phyloP scores from a whole-genome alignment of 495 filamentous ascomycete genomes.

The Rhypophila decipiens region DNA sequence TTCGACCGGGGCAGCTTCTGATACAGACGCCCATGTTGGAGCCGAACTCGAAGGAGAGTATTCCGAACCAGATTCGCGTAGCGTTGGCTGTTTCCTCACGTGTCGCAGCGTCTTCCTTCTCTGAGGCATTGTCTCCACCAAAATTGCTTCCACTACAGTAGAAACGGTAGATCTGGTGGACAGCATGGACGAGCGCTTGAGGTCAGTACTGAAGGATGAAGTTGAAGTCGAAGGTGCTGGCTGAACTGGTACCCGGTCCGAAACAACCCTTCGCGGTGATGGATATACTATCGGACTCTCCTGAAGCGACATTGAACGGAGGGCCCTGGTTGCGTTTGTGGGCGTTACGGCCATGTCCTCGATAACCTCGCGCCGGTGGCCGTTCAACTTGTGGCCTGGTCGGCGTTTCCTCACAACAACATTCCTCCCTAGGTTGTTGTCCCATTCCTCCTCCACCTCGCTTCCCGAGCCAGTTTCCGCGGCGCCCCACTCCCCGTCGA shows the following conservation, averaged over 20 bases:
- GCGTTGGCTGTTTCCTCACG: slow-evolving; percentile 51
- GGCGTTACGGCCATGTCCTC: slow-evolving; percentile 42
- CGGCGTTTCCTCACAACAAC: slow-evolving; percentile 48
- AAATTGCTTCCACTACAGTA: slow-evolving; percentile 63
- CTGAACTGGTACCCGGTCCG: slow-evolving; percentile 17
- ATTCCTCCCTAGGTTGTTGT: slow-evolving; percentile 50
- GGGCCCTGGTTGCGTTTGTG: slow-evolving; percentile 43
- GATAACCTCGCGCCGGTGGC: slow-evolving; percentile 32
- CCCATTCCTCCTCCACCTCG: slow-evolving; percentile 48
- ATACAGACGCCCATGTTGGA: slow-evolving; percentile 17
- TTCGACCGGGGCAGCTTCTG: slow-evolving; percentile 21
- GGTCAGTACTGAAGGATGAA: slow-evolving; percentile 39
- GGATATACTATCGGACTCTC: slow-evolving; percentile 38
- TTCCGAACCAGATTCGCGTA: slow-evolving; percentile 50
- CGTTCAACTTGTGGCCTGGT: slow-evolving; percentile 24
- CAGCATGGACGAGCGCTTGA: slow-evolving; percentile 52
- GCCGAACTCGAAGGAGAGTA: slow-evolving; percentile 45
- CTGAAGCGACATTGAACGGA: slow-evolving; percentile 41
- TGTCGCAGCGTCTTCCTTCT: slow-evolving; percentile 60
- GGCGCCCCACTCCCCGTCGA: slow-evolving; percentile 43
- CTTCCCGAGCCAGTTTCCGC: slow-evolving; percentile 16
- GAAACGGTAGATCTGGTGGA: slow-evolving; percentile 56
- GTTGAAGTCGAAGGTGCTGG: slow-evolving; percentile 30
- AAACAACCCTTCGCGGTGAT: slow-evolving; percentile 25
- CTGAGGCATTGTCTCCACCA: slow-evolving; percentile 55